phyloP scores from a whole-genome alignment of 192 early-diverging fungal species.

The Coemansia sp. region DNA sequence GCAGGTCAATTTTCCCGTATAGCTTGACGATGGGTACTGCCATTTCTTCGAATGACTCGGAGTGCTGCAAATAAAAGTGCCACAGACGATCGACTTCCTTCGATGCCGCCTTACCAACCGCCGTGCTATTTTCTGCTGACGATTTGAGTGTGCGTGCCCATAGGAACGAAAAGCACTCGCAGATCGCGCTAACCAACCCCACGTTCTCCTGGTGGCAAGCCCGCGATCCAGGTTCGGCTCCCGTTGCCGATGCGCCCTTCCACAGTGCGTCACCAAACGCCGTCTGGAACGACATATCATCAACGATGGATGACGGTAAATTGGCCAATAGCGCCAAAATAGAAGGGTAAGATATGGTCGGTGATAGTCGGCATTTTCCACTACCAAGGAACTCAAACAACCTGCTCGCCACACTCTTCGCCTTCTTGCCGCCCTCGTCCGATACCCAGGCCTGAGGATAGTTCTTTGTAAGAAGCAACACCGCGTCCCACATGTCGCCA shows the following conservation, averaged over 20 bases:
- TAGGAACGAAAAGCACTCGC: constrained; percentile 52
- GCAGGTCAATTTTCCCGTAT: constrained; percentile 32
- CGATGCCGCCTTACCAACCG: constrained; percentile 36
- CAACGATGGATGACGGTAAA: constrained; percentile 54
- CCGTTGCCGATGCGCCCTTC: constrained; percentile 30
- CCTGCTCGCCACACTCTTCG: constrained; percentile 48
- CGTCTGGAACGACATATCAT: constrained; percentile 34
- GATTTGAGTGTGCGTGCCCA: constrained; percentile 42
- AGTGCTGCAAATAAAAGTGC: constrained; percentile 52
- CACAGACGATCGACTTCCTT: constrained; percentile 48
- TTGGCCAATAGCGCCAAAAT: constrained; percentile 73
- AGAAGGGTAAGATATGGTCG: constrained; percentile 71
- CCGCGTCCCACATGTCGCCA: constrained; percentile 85
- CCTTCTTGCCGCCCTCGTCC: constrained; percentile 21
- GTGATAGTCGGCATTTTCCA: constrained; percentile 61
- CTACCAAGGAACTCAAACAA: constrained; percentile 71
- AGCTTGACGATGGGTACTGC: constrained; percentile 36
- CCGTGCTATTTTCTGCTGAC: background rate
- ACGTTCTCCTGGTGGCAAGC: constrained; percentile 31
- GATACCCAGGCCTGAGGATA: constrained; percentile 65
- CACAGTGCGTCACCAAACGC: constrained; percentile 40
- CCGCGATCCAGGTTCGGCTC: constrained; percentile 3
- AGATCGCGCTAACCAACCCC: constrained; percentile 39
- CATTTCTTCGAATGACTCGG: constrained; percentile 30
- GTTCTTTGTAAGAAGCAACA: constrained; percentile 75